Conservation (phyloP, 148 eudicot genomes). For the Vaccinium corymbosum region DNA sequence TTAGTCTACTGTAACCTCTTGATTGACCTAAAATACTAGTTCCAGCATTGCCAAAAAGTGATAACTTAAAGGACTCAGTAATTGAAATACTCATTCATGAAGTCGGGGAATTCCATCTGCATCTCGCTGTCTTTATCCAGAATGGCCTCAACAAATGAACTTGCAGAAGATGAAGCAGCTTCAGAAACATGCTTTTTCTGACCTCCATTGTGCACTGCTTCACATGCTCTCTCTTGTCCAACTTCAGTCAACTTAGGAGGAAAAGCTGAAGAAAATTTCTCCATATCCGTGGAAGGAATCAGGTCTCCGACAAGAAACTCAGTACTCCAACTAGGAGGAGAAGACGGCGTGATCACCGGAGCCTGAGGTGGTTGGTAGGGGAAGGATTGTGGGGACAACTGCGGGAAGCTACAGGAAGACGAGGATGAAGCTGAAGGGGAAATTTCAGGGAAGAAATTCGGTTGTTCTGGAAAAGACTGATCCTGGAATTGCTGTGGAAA, state of each 20-base stretch:
- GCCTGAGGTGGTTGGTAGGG: not conserved
- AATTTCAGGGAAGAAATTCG: constrained; percentile 31
- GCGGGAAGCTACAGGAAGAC: constrained; percentile 36
- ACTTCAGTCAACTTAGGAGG: not conserved
- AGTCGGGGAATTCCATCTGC: constrained; percentile 49
- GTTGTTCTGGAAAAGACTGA: not conserved
- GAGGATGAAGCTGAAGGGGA: constrained; percentile 48
- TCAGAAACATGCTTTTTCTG: constrained; percentile 8
- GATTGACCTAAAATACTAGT: not conserved
- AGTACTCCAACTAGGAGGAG: constrained; percentile 29
- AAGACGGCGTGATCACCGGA: constrained; percentile 17
- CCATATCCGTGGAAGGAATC: not conserved
- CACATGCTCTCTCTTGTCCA: not conserved
- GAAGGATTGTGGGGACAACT: not conserved
- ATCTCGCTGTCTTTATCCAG: constrained; percentile 59
- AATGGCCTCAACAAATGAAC: constrained; percentile 65
- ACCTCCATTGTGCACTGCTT: not conserved
- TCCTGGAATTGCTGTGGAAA: not conserved
- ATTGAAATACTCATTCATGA: constrained; percentile 50
- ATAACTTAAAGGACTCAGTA: constrained; percentile 13
- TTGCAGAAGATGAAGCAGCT: constrained; percentile 37
- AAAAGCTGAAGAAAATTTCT: not conserved
- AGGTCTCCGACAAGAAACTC: constrained; percentile 20
- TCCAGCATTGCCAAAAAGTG: not conserved
- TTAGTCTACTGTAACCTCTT: not conserved